These are phyloP conservation scores for Beauveria varroae DNA, from an alignment of 2,329 filamentous ascomycete species.

Conservation along the genomic window DNA sequence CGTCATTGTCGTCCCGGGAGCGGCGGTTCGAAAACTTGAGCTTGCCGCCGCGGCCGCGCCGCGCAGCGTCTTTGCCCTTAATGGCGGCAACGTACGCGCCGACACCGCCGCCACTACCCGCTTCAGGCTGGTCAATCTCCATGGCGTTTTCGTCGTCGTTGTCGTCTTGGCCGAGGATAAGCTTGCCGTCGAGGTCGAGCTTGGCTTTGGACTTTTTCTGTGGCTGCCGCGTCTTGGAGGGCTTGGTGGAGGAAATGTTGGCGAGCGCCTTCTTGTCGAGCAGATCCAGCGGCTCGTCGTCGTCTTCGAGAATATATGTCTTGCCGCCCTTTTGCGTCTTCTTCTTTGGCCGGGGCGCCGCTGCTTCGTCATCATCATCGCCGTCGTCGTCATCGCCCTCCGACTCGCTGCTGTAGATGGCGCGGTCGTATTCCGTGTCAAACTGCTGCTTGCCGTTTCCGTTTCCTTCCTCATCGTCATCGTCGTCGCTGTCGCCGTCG, in stretches of 20 bases:
- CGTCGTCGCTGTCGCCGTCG: constrained; percentile 49
- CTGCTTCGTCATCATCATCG: constrained; percentile 53
- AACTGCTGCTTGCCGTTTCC: constrained; percentile 49
- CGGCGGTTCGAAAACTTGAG: constrained; percentile 65
- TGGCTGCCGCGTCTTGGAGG: constrained; percentile 50
- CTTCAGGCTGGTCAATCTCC: constrained; percentile 56
- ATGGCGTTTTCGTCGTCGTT: constrained; percentile 47
- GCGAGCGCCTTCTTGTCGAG: constrained; percentile 83
- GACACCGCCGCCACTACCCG: constrained; percentile 48
- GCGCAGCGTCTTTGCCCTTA: constrained; percentile 57
- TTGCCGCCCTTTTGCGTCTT: constrained; percentile 54
- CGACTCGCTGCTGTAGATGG: constrained; percentile 78
- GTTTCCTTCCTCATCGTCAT: constrained; percentile 44
- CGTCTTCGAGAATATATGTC: constrained; percentile 87
- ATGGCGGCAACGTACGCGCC: constrained; percentile 63
- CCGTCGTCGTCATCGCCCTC: constrained; percentile 40
- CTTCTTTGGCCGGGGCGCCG: constrained; percentile 33
- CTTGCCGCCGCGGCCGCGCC: constrained; percentile 57
- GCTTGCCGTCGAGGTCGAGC: constrained; percentile 70
- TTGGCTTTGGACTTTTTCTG: constrained; percentile 56
- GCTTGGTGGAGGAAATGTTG: constrained; percentile 88
- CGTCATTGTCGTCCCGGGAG: constrained; percentile 35
- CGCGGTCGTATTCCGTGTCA: constrained; percentile 90
- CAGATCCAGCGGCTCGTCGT: constrained; percentile 90
- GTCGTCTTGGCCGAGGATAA: constrained; percentile 59